Evolutionary conservation across 1,139 yeast species (phyloP), one percentile per base, ranked within the genome.

Genomic region (Saccharomyces hybrid): DNA sequence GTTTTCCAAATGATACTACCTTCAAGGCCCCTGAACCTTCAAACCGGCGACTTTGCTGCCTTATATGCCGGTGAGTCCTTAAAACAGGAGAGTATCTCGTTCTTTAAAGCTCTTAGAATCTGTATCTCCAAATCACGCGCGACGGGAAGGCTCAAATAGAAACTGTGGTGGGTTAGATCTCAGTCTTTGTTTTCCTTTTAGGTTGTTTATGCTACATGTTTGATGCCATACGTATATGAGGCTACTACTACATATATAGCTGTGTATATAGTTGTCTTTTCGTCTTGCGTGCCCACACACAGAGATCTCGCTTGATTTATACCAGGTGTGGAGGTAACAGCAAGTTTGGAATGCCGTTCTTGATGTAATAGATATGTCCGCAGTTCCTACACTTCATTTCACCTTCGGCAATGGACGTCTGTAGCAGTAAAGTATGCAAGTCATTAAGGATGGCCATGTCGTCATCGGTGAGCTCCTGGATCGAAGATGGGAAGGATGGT

Each of bases 261-360:
- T 2, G 44, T 13, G 19, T 31, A 49, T 25, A 49, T 49, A 49
- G 26, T 26, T 14, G 8, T 27, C 28, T 46, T 8, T 26, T 19
- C 23, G 13, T 28, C 26, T 38, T 11, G 28, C 14, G 44, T 26
- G 27, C 9, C 8, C 23, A 31, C 9, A 19, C 9, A n/a, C 23
- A 23, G 25, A n/a, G 16, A 42, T 34, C 27, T 13, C 13, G 16
- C 11, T 28, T 34, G 27, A 34, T 28, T 55, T 66, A 80, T 7
- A 86, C 88, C 63, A 93, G 78, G 70, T 93, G 98, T 19, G 99
- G 98, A 48, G 99, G 98, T 53, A 93, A 79, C 58, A 93, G 76
- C 72, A 93, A 88, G 76, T 93, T 93, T 50, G 99, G 97, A 64
- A 93, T 90, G 55, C 93, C 83, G 75, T 90, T 91, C 73, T 91